Percentiles rank a stretch among this genome's conserved stretches.
phyloP scores from a whole-genome alignment of 2,329 filamentous ascomycete genomes.

The Sporothrix pseudoabietina region DNA sequence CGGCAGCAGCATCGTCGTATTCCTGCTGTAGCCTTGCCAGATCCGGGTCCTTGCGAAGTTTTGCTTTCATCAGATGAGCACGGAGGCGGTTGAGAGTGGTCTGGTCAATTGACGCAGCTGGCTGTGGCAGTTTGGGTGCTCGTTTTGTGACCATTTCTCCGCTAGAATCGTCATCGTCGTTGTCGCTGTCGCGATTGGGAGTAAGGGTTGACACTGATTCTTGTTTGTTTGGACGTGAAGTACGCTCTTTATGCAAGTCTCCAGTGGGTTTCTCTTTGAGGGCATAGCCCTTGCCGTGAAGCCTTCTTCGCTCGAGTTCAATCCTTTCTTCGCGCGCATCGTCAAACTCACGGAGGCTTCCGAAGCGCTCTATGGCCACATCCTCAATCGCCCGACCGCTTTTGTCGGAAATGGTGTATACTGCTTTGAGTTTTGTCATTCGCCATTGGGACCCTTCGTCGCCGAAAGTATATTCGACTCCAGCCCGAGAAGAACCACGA shows the following conservation, averaged over 20 bases:
- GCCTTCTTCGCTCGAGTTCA: conserved; percentile 80
- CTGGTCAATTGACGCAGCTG: conserved; percentile 64
- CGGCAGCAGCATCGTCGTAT: conserved; percentile 74
- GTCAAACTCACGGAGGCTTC: conserved; percentile 81
- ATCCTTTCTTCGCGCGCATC: conserved; percentile 89
- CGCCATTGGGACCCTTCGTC: conserved; percentile 91
- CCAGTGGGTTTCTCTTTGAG: conserved; percentile 86
- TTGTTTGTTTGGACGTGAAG: conserved; percentile 25
- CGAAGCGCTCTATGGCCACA: conserved; percentile 79
- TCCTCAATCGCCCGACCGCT: conserved; percentile 74
- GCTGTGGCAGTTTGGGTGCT: neutral
- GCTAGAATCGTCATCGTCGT: conserved; percentile 34
- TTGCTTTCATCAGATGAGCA: conserved; percentile 94
- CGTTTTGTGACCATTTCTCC: conserved; percentile 39
- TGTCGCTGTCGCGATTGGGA: neutral
- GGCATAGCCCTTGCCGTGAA: conserved; percentile 83
- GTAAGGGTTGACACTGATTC: neutral
- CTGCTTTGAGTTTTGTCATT: conserved; percentile 89
- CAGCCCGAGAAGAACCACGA: conserved; percentile 56
- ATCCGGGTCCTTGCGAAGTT: conserved; percentile 75
- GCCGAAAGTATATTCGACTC: conserved; percentile 79
- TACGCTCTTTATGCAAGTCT: conserved; percentile 77
- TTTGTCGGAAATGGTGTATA: conserved; percentile 78
- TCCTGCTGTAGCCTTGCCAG: conserved; percentile 76
- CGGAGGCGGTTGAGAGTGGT: conserved; percentile 85